Evolutionary conservation across 2,329 filamentous ascomycete genomes (phyloP).

Genomic region (Fusarium pseudograminearum): DNA sequence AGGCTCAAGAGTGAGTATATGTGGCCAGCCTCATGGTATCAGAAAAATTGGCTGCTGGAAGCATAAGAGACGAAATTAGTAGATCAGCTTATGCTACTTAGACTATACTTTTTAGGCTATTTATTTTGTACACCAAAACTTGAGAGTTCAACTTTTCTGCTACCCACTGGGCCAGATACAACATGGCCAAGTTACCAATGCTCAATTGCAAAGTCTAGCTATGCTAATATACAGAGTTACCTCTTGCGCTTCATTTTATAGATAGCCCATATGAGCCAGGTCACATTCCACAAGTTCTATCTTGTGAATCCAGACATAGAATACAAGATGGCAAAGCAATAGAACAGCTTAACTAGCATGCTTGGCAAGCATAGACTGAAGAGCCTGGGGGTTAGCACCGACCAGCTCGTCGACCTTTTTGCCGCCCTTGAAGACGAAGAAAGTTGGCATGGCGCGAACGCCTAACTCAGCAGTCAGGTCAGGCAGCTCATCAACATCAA

Average conservation of each 20-base stretch:
- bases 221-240: slow-evolving; percentile 25
- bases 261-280: neutral
- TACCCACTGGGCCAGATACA: too few relatives aligned
- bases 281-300: neutral
- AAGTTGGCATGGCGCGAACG: slow-evolving; percentile 93
- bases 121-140: too few relatives aligned
- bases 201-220: slow-evolving; percentile 5
- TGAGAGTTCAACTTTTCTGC: too few relatives aligned
- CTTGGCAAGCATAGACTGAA: slow-evolving; percentile 37
- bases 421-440: slow-evolving; percentile 85
- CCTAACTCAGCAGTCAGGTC: slow-evolving; percentile 81
- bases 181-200: neutral
- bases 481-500: slow-evolving; percentile 87
- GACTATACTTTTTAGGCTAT: too few relatives aligned
- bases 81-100: too few relatives aligned
- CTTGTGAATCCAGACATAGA: too few relatives aligned
- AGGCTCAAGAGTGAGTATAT: too few relatives aligned
- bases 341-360: slow-evolving; percentile 16
- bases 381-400: slow-evolving; percentile 76
- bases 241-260: neutral
- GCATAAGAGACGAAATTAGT: too few relatives aligned
- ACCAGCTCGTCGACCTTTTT: slow-evolving; percentile 79
- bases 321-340: neutral
- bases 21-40: too few relatives aligned
- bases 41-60: too few relatives aligned